Evolutionary conservation across 2,329 filamentous ascomycete species (phyloP).

Genomic region (Aureobasidium pullulans): DNA sequence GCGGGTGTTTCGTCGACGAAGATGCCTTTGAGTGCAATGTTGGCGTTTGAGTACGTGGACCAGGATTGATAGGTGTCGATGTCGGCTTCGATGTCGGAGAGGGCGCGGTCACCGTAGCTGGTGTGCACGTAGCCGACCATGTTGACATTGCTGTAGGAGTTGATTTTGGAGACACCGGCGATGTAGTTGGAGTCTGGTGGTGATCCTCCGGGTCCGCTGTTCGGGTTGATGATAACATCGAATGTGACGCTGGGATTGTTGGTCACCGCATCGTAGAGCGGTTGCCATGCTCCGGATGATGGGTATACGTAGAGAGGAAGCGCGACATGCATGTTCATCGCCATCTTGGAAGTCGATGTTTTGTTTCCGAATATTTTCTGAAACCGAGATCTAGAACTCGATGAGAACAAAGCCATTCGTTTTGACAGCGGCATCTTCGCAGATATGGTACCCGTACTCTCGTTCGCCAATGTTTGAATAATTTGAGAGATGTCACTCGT

Average conservation of each 20-base stretch:
- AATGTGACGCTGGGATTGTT: constrained; percentile 15
- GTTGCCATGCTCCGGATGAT: constrained; percentile 19
- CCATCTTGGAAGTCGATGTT: not conserved
- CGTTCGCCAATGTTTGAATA: not conserved
- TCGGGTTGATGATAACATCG: constrained; percentile 17
- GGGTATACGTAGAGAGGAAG: constrained; percentile 27
- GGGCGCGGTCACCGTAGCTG: constrained; percentile 18
- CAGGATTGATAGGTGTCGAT: constrained; percentile 19
- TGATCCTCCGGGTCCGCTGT: constrained; percentile 16
- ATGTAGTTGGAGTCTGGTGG: constrained; percentile 22
- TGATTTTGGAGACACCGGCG: constrained; percentile 19
- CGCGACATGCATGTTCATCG: constrained; percentile 9
- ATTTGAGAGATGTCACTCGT: not conserved
- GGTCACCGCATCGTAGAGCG: constrained; percentile 19
- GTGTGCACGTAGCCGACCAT: constrained; percentile 26
- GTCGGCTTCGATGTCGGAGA: constrained; percentile 18
- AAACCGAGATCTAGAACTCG: not conserved
- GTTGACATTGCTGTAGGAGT: constrained; percentile 22
- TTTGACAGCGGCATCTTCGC: not conserved
- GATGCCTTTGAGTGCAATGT: constrained; percentile 23
- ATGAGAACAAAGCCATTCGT: not conserved
- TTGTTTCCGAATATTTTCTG: not conserved
- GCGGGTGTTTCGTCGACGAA: constrained; percentile 26
- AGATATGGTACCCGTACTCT: not conserved
- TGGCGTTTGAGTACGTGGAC: constrained; percentile 15